These are phyloP conservation scores for Ramalina intermedia DNA, from an alignment of 495 filamentous ascomycete species.

Conservation along the genomic window DNA sequence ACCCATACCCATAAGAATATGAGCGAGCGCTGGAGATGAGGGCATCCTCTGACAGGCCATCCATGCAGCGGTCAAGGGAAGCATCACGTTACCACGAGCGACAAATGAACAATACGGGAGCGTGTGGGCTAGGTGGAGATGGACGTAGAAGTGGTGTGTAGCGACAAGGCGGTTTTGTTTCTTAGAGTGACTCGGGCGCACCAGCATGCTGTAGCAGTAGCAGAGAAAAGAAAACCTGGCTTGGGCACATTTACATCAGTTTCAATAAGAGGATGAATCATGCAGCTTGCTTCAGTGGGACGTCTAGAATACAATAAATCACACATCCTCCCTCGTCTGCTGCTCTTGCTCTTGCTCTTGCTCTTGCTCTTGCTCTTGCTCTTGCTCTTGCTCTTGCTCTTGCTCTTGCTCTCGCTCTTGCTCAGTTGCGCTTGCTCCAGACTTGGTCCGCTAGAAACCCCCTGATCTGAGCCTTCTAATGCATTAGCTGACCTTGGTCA, in stretches of 20 bases:
- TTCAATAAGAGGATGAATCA: background rate
- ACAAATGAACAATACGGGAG: no score
- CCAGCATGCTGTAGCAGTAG: slow-evolving; percentile 4
- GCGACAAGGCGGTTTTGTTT: background rate
- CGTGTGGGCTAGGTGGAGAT: no score
- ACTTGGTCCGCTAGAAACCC: background rate
- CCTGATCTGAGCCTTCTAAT: background rate
- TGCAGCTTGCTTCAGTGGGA: no score
- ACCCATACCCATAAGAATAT: no score
- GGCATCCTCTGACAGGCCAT: background rate
- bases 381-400: background rate
- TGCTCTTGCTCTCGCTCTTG: no score
- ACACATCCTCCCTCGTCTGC: background rate
- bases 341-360: background rate
- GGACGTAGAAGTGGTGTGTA: background rate
- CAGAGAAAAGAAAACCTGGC: background rate
- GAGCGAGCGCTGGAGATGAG: background rate
- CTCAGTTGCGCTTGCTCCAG: background rate
- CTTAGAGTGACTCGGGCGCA: slow-evolving; percentile 2
- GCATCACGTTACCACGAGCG: slow-evolving; percentile 10
- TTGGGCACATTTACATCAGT: background rate
- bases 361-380: no score
- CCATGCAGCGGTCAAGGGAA: background rate
- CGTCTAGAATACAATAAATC: no score
- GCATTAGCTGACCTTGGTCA: background rate